Percentiles rank a stretch among this genome's conserved stretches.
Conservation (phyloP, 2,329 filamentous ascomycete species). For the Passalora sequoiae region DNA sequence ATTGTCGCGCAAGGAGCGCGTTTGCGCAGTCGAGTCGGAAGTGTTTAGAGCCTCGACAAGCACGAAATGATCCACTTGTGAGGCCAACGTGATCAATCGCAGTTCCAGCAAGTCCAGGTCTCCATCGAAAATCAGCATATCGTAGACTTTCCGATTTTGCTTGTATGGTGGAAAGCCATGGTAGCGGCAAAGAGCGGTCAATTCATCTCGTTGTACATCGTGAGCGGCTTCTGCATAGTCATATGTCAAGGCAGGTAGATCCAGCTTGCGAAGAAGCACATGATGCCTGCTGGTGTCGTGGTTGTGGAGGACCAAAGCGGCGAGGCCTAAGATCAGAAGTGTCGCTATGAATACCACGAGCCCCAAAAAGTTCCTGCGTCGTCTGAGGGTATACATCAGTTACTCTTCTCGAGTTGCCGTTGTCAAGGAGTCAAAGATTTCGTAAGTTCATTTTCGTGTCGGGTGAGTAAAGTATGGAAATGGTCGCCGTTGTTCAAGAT, state of each 20-base stretch:
- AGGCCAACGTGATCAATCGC: conserved; percentile 53
- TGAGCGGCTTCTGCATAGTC: not conserved
- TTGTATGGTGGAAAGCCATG: not conserved
- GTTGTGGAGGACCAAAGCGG: not conserved
- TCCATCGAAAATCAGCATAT: conserved; percentile 58
- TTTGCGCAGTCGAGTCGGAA: conserved; percentile 54
- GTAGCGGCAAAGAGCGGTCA: not conserved
- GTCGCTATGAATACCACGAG: too few relatives aligned
- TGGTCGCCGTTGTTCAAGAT: too few relatives aligned
- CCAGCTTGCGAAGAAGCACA: conserved; percentile 1
- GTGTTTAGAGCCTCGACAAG: conserved; percentile 56
- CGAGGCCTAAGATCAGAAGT: not conserved
- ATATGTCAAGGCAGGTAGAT: not conserved
- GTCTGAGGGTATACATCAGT: too few relatives aligned
- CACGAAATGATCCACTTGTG: conserved; percentile 60
- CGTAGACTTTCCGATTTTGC: conserved; percentile 50
- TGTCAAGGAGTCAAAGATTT: too few relatives aligned
- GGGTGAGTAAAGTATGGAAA: too few relatives aligned
- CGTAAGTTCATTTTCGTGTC: too few relatives aligned
- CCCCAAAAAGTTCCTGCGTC: too few relatives aligned
- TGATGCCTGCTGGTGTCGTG: conserved; percentile 2
- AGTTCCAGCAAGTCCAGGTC: conserved; percentile 64
- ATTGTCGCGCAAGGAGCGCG: conserved; percentile 49
- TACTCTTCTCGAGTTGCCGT: too few relatives aligned
- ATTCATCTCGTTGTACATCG: not conserved